Evolutionary conservation across 1,284 basidiomycete species (phyloP).

Genomic region (Cryptococcus sp.): DNA sequence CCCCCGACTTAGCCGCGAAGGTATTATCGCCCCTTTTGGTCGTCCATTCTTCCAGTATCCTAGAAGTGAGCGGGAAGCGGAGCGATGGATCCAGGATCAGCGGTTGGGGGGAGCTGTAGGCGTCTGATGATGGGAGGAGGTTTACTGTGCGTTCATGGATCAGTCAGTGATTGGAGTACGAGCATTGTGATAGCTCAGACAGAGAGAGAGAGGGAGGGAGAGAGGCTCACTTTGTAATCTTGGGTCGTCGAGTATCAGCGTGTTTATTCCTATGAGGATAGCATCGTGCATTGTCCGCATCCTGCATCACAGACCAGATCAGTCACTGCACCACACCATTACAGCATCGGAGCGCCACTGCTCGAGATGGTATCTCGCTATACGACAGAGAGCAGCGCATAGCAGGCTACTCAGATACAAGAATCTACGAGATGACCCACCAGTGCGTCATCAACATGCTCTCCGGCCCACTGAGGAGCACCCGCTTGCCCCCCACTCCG

Average conservation of each 20-base stretch:
- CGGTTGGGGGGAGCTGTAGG: conserved; percentile 68
- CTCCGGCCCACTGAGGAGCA: conserved; percentile 79
- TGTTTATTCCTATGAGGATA: conserved; percentile 88
- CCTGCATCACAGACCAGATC: conserved; percentile 55
- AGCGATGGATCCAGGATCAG: conserved; percentile 79
- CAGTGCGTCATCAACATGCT: conserved; percentile 95
- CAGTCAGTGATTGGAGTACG: not conserved
- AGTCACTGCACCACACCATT: not conserved
- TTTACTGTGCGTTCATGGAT: conserved; percentile 27
- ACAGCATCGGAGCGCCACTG: not conserved
- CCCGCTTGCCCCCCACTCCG: conserved; percentile 69
- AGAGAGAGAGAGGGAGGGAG: not conserved
- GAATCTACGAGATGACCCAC: conserved; percentile 54
- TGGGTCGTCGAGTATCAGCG: conserved; percentile 87
- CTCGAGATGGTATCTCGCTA: not conserved
- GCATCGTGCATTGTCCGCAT: conserved; percentile 87
- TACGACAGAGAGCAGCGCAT: not conserved
- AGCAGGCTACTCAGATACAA: not conserved
- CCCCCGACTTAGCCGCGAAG: conserved; percentile 46
- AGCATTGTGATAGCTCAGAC: not conserved
- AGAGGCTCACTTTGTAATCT: conserved; percentile 76
- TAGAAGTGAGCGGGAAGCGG: conserved; percentile 67
- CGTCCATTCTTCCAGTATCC: conserved; percentile 61
- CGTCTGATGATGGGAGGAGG: conserved; percentile 33
- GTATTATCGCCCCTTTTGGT: conserved; percentile 7